A percentile compares a stretch with the other conserved stretches of the same genome.
These are phyloP conservation scores for Fusarium pininemorale DNA, from an alignment of 2,329 filamentous ascomycete species.

Conservation along the genomic window DNA sequence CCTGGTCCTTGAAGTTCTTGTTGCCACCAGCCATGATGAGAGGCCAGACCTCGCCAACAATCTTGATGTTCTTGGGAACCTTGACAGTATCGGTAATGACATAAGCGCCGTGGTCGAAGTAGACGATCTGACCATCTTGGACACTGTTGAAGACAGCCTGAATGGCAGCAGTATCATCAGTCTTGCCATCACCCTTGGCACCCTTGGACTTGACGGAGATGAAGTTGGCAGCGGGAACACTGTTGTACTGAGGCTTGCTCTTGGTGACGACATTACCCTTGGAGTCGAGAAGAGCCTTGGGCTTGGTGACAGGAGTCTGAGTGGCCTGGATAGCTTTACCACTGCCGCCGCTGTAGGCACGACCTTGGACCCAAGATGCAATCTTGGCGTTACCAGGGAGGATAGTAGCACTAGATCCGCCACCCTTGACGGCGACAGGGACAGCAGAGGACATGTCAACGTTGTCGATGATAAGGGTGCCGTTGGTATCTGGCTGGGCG, in stretches of 20 bases:
- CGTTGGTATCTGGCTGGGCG: constrained; percentile 72
- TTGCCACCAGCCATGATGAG: constrained; percentile 83
- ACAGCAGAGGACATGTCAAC: constrained; percentile 80
- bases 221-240: constrained; percentile 73
- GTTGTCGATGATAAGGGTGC: constrained; percentile 87
- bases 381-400: constrained; percentile 76
- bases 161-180: constrained; percentile 87
- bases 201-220: constrained; percentile 84
- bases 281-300: constrained; percentile 69
- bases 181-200: constrained; percentile 85
- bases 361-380: constrained; percentile 81
- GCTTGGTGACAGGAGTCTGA: constrained; percentile 67
- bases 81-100: constrained; percentile 74
- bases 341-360: constrained; percentile 66
- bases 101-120: constrained; percentile 80
- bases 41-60: constrained; percentile 92
- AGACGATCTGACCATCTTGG: constrained; percentile 71
- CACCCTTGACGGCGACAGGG: constrained; percentile 70
- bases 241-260: constrained; percentile 88
- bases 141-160: constrained; percentile 79
- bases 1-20: constrained; percentile 75
- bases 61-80: constrained; percentile 81
- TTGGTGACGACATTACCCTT: constrained; percentile 80
- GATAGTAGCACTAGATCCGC: constrained; percentile 65
- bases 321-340: constrained; percentile 68